Evolutionary conservation across 78 protist species (phyloP).

Genomic region (Creolimax fragrantissima): DNA sequence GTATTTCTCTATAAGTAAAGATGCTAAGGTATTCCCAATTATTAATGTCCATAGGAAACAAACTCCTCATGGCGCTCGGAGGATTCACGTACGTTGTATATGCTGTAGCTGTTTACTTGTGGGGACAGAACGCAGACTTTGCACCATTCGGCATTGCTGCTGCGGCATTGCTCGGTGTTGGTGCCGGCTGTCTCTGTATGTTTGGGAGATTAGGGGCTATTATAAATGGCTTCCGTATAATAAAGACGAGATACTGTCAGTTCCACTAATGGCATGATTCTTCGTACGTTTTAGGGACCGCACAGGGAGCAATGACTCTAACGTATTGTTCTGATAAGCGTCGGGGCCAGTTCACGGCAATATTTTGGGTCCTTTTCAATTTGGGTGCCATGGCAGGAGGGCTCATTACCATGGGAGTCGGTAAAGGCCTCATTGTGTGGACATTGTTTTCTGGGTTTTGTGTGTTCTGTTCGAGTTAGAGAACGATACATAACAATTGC

Average conservation of each 20-base stretch:
- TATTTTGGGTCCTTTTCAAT: slow-evolving; percentile 18
- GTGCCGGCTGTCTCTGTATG: slow-evolving; percentile 20
- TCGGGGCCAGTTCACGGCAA: not conserved
- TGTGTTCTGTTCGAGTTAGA: too few species aligned
- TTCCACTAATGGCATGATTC: too few species aligned
- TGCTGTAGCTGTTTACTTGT: not conserved
- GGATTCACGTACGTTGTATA: not conserved
- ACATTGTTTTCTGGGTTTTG: too few species aligned
- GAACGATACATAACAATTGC: too few species aligned
- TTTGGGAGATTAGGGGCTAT: too few species aligned
- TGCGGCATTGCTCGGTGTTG: slow-evolving; percentile 5
- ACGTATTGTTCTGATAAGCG: not conserved
- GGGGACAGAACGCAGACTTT: not conserved
- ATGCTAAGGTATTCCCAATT: too few species aligned
- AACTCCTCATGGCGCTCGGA: not conserved
- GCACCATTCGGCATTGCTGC: not conserved
- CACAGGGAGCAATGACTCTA: slow-evolving; percentile 13
- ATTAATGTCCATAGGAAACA: slow-evolving; percentile 6
- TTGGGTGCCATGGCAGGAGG: slow-evolving; percentile 1
- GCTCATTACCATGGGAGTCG: not conserved
- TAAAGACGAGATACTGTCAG: too few species aligned
- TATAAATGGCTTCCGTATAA: too few species aligned
- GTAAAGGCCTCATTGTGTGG: not conserved
- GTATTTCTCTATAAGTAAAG: too few species aligned
- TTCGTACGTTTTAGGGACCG: slow-evolving; percentile 14